Evolutionary conservation across 495 filamentous ascomycete species (phyloP), one percentile per base, ranked within the genome.

Genomic region (Amphirosellinia nigrospora): DNA sequence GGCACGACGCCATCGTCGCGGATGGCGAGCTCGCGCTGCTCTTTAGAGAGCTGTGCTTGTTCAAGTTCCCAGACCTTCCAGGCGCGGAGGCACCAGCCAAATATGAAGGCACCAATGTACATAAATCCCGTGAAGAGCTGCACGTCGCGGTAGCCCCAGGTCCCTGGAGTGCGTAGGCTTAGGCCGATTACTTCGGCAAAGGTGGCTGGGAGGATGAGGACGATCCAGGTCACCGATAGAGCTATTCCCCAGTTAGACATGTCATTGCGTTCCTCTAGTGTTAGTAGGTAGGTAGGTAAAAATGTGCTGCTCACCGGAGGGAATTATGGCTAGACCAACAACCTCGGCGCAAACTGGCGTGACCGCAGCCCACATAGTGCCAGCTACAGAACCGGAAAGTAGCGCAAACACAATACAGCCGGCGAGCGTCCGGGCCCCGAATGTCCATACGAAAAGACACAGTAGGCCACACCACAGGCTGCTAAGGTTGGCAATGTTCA

Each of bases 271-370:
- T 68, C 9, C 23, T 13, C 13, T 32, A 10, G 11, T 28, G 55
- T 53, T 8, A 2, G 46, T 34, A 52, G 10, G 56, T 66, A 26
- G 43, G 16, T 46, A 46, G 23, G 5, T 0, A 10, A 21, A 16
- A 48, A 28, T 26, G 23, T 32, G 70, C 74, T 32, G 70, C 74
- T 75, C 53, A 82, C 81, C 89, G 43, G 90, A 87, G 32, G 93
- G 93, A 3, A 95, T 82, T 55, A 93, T 82, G 72, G 85, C 82
- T 15, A 97, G 74, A 3, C 92, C 92, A 41, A 96, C 89, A 26
- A 96, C 89, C 75, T 97, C 93, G 0, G 91, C 90, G 23, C 89
- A 84, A 15, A 97, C 89, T 0, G 93, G 93, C 3, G 85, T 89
- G 23, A 92, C 82, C 6, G 88, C 89, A 7, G 89, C 88, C 91